Base-by-base conservation (phyloP, 129 eudicot species). In the Pulicaria dysenterica region DNA sequence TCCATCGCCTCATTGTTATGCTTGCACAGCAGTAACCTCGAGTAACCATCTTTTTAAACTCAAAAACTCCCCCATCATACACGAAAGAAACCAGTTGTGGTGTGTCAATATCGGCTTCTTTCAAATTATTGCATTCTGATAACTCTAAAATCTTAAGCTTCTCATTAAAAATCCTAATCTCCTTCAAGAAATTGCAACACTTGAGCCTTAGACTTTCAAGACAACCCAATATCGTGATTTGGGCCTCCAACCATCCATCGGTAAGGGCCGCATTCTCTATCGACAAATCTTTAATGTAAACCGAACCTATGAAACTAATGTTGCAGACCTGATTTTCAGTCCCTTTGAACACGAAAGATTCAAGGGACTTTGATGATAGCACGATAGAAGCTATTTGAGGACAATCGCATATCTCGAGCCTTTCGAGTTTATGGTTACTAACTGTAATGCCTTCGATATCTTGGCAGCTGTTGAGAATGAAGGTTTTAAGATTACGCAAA, bases 121-220 rank as follows among this genome's bases (percentile, higher is more conserved):
- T 19, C 51, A 76, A 37, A 8, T 17, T 8, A 10, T 1, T 1
- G 49, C 79, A 80, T 8, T 75, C 9, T 6, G 2, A 12, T 53
- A 81, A 14, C 73, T 70, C 69, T n/a, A 81, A 65, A 38, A 6
- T 66, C 68, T 48, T 49, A 76, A 81, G 74, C 50, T 64, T 60
- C 6, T 64, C 76, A 70, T 68, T 72, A 57, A 5, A 19, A 38
- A 76, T 41, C 74, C 54, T 69, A 9, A 81, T 66, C 48, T 61
- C 17, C 37, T 15, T 64, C 63, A 81, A 58, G 0, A 12, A 14
- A 41, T 36, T 9, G 57, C 85, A 81, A 13, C 11, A 44, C 54
- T 64, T 13, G 31, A 81, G 74, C 49, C 62, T 70, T 58, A 81
- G 14, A 24, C 63, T 76, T 69, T 76, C 59, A 5, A 81, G 78